Conservation (phyloP, 1,284 basidiomycete species). For the Malassezia japonica region DNA sequence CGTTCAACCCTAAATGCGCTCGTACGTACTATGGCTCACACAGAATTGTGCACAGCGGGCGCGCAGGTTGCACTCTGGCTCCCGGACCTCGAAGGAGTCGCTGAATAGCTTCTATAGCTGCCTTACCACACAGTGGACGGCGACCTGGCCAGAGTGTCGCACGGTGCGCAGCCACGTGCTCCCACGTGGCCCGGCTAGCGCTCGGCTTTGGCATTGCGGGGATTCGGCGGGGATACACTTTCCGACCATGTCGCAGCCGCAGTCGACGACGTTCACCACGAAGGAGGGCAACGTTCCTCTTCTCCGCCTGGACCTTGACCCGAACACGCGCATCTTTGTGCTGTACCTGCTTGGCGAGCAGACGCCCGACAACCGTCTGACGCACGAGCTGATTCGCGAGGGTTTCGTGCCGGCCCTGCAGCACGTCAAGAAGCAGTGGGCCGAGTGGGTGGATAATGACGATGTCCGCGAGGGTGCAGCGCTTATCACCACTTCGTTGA, state of each 20-base stretch:
- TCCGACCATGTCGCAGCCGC: background rate
- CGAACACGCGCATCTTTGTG: conserved; percentile 25
- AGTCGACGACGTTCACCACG: conserved; percentile 4
- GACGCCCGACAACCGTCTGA: conserved; percentile 61
- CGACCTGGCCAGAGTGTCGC: too few species aligned
- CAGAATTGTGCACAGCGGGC: conserved; percentile 36
- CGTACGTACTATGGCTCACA: conserved; percentile 22
- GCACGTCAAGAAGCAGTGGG: conserved; percentile 69
- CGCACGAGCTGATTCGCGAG: conserved; percentile 54
- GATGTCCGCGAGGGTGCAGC: conserved; percentile 30
- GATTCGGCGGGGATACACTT: background rate
- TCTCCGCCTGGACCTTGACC: conserved; percentile 20
- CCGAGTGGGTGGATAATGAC: conserved; percentile 44
- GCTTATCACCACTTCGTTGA: conserved; percentile 30
- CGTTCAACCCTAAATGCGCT: conserved; percentile 39
- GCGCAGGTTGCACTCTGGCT: conserved; percentile 40
- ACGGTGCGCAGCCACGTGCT: too few species aligned
- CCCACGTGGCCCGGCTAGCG: background rate
- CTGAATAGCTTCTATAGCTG: background rate
- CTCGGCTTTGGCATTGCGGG: background rate
- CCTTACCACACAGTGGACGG: too few species aligned
- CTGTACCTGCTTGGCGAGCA: conserved; percentile 30
- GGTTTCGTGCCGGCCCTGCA: conserved; percentile 66
- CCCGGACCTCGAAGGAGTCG: conserved; percentile 19
- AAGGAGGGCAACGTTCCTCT: conserved; percentile 12